These are phyloP conservation scores for Huntiella savannae DNA, from an alignment of 2,329 filamentous ascomycete species.

Conservation along the genomic window DNA sequence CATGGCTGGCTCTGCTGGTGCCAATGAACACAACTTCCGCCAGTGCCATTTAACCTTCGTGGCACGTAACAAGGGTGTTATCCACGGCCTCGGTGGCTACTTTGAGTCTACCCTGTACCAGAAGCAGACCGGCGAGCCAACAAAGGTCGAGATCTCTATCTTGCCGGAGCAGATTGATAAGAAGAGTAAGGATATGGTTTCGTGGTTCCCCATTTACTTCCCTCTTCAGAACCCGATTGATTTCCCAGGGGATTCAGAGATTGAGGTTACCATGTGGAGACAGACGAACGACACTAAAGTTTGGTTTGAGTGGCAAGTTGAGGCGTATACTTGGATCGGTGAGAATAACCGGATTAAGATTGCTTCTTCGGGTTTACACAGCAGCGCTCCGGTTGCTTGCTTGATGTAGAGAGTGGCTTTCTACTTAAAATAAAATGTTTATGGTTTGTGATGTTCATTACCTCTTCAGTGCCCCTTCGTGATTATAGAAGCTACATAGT, in stretches of 20 bases:
- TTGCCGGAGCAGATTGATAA: slow-evolving; percentile 78
- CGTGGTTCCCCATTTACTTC: slow-evolving; percentile 98
- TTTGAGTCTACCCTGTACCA: slow-evolving; percentile 91
- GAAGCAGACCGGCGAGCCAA: slow-evolving; percentile 19
- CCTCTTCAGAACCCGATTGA: slow-evolving; percentile 81
- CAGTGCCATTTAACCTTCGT: slow-evolving; percentile 62
- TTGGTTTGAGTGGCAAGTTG: slow-evolving; percentile 97
- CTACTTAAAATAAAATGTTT: no score
- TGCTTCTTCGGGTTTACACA: slow-evolving; percentile 46
- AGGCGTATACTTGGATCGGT: slow-evolving; percentile 52
- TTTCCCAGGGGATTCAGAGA: slow-evolving; percentile 64
- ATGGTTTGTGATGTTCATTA: no score
- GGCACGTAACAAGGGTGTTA: slow-evolving; percentile 58
- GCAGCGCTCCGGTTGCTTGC: slow-evolving; percentile 49
- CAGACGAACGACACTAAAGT: slow-evolving; percentile 90
- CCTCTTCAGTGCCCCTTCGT: no score
- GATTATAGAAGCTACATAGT: not conserved
- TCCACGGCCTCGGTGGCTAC: slow-evolving; percentile 82
- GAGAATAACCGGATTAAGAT: slow-evolving; percentile 45
- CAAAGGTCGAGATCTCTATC: slow-evolving; percentile 70
- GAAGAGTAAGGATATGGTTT: slow-evolving; percentile 97
- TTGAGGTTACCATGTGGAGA: slow-evolving; percentile 88
- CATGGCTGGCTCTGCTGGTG: slow-evolving; percentile 56
- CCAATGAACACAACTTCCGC: slow-evolving; percentile 84
- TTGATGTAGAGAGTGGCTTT: slow-evolving; percentile 34